Conservation (phyloP, 1,139 yeast genomes). For the Pichia sp. region DNA sequence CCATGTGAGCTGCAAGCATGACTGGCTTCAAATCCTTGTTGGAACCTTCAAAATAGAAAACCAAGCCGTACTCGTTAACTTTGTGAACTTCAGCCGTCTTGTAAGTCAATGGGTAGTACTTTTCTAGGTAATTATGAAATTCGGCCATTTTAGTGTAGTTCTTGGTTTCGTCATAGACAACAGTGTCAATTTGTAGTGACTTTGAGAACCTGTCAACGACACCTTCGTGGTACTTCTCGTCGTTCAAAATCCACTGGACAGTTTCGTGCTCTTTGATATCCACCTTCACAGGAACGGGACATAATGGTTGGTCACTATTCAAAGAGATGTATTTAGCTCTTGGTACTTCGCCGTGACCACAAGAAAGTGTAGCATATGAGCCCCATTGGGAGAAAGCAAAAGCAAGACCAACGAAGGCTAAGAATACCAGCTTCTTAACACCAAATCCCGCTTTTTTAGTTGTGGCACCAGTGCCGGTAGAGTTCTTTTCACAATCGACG, state of each 20-base stretch:
- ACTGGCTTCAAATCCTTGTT: slow-evolving; percentile 50
- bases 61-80: slow-evolving; percentile 39
- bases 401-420: slow-evolving; percentile 4
- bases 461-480: too few relatives aligned
- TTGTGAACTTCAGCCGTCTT: slow-evolving; percentile 31
- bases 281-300: slow-evolving; percentile 21
- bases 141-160: slow-evolving; percentile 34
- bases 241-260: slow-evolving; percentile 27
- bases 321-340: too few relatives aligned
- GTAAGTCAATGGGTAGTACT: slow-evolving; percentile 38
- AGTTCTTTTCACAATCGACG: too few relatives aligned
- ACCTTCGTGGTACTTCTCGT: slow-evolving; percentile 32
- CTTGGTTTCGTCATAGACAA: slow-evolving; percentile 42
- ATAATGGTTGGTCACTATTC: slow-evolving; percentile 17
- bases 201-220: slow-evolving; percentile 42
- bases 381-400: too few relatives aligned
- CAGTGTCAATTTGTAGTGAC: slow-evolving; percentile 58
- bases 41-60: slow-evolving; percentile 35
- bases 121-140: slow-evolving; percentile 37
- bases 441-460: background rate
- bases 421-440: slow-evolving; percentile 4
- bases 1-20: slow-evolving; percentile 71
- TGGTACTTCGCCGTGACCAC: too few relatives aligned
- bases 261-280: slow-evolving; percentile 15
- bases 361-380: too few relatives aligned